Base-by-base conservation (phyloP, 2,329 filamentous ascomycete genomes). In the Penicillium sp. region DNA sequence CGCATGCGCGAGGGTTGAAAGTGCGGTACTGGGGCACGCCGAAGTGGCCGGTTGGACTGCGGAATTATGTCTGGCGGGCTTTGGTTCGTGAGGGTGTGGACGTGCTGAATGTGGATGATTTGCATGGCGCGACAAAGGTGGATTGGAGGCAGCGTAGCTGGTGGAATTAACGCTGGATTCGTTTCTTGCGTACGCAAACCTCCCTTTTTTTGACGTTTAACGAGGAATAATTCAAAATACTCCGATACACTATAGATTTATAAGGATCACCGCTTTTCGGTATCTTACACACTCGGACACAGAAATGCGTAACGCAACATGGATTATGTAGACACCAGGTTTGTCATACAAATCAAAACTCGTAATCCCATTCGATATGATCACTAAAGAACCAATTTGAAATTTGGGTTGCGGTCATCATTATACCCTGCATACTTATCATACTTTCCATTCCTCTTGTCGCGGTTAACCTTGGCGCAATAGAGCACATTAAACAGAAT, bases 401-500 rank as follows among this genome's bases (percentile, higher is more conserved):
- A 87, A 2, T 73, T 67, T 0, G 85, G 85, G 55, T 87, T 82
- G 22, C 85, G 74, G 60, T 88, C 85, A 62, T 88, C 85, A 0
- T 80, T 81, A 53, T 68, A 80, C 0, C 81, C 84, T 35, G 70
- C 70, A 59, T 78, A 86, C 56, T 80, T 63, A 45, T 79, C 79
- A 59, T 85, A 82, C 62, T 82, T 85, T 1, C 84, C 84, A 4
- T 60, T 71, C 11, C 66, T 72, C 71, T 88, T 88, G 62, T 86
- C 84, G 7, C 71, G 73, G 62, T 88, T 88, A 24, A 86, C 75
- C 68, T 85, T 87, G 55, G 70, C 72, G 59, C 84, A 86, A 69
- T 83, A 85, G 0, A 84, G 61, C 2, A 87, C 79, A 58, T 87
- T 87, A 39, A 75, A 67, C 0, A 84, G 67, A 18, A 87, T 77